A percentile compares a stretch with the other conserved stretches of the same genome.
phyloP scores from a whole-genome alignment of 169 alveolate species.

The Theileria orientalis region DNA sequence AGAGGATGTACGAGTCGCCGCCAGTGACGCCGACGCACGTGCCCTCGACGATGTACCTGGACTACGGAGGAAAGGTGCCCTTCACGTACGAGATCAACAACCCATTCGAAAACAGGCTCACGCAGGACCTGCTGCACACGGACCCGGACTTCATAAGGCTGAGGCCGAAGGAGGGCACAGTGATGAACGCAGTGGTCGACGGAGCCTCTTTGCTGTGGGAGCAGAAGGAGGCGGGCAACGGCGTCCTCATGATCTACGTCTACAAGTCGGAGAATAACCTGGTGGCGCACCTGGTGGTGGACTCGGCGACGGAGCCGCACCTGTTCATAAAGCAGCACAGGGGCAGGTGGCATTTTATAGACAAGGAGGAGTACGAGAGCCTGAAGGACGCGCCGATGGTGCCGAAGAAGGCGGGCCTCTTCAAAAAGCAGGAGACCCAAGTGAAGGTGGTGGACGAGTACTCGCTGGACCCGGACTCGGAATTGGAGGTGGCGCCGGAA shows the following conservation, averaged over 20 bases:
- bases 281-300: background rate
- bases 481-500: too few relatives aligned
- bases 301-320: background rate
- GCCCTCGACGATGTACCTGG: background rate
- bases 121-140: background rate
- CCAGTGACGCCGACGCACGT: background rate
- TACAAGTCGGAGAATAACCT: background rate
- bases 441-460: background rate
- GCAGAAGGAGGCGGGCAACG: background rate
- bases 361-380: background rate
- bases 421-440: background rate
- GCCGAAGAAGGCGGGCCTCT: too few relatives aligned
- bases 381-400: background rate
- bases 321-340: background rate
- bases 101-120: background rate
- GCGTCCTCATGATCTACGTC: background rate
- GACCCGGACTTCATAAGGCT: background rate
- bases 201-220: conserved; percentile 7
- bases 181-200: background rate
- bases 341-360: background rate
- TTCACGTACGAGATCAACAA: conserved; percentile 3
- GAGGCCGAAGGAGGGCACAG: background rate
- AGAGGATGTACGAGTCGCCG: conserved; percentile 1
- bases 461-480: too few relatives aligned
- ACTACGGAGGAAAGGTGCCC: conserved; percentile 5